Evolutionary conservation across 441 rosid species (phyloP), one percentile per base, ranked within the genome.

Genomic region (Adansonia gregorii): DNA sequence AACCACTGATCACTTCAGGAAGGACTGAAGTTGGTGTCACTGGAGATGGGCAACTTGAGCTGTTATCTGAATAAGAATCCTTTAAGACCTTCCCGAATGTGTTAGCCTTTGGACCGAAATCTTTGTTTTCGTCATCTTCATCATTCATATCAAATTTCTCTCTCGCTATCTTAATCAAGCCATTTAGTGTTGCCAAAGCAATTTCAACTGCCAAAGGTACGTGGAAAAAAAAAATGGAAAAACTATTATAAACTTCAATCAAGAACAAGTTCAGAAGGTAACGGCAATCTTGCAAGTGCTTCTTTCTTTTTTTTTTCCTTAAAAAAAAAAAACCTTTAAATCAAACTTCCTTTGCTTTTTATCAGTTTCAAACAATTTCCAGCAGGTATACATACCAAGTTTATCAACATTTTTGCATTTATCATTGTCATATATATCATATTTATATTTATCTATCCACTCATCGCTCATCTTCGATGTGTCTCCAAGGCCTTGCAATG

Each of bases 21-120:
- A 95, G 91, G 41, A 95, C 98, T 0, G 98, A 94, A 46, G 85
- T 92, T 35, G 99, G 99, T 0, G 95, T 94, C 10, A 59, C 81
- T 2, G 98, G 97, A 75, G 97, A 92, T 72, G 80, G 81, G 66
- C 88, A 85, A 70, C 76, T 75, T 1, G 93, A 81, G 79, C 67
- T 71, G 74, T 74, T 81, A 69, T 88, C 93, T 24, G 88, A 82
- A 80, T 73, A 82, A 15, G 87, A 78, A 20, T 83, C 89, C 17
- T 76, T 69, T 35, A 88, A 72, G 39, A 87, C 67, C 67, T 82
- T 88, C 20, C 78, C 78, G 15, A 84, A 84, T 31, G 80, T 67
- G 51, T 73, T 76, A 41, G 65, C 31, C 71, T 22, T 68, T 12
- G 74, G 39, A 66, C 72, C 67, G 0, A 4, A 4, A 22, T 82